phyloP scores from a whole-genome alignment of 352 stramenopile species.

The Blastocystis sp. region DNA sequence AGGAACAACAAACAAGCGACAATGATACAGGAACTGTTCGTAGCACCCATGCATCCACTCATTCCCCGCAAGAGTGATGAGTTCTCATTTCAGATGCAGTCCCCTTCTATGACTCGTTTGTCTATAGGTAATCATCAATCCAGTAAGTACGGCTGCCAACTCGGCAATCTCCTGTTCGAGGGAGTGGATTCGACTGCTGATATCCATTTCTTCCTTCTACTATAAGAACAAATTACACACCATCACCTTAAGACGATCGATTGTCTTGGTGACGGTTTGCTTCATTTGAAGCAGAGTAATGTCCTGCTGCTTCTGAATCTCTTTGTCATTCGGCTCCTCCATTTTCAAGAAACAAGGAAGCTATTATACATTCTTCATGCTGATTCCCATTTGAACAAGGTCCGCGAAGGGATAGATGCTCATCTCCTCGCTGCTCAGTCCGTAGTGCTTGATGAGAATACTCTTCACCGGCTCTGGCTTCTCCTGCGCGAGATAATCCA shows the following conservation, averaged over 20 bases:
- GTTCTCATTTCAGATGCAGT: too few relatives aligned
- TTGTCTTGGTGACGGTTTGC: not conserved
- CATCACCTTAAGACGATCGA: not conserved
- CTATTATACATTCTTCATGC: slow-evolving; percentile 69
- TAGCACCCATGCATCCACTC: too few relatives aligned
- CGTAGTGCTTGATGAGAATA: slow-evolving; percentile 34
- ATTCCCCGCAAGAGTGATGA: too few relatives aligned
- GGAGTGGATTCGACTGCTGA: not conserved
- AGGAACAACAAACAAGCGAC: too few relatives aligned
- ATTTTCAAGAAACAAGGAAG: slow-evolving; percentile 55
- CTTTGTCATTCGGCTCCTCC: not conserved
- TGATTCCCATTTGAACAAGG: slow-evolving; percentile 58
- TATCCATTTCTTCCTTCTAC: slow-evolving; percentile 63
- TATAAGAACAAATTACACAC: not conserved
- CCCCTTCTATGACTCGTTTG: too few relatives aligned
- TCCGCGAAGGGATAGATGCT: slow-evolving; percentile 48
- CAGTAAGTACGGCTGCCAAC: not conserved
- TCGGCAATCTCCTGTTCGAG: not conserved
- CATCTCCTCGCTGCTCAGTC: slow-evolving; percentile 34
- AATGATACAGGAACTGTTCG: too few relatives aligned
- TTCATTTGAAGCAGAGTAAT: slow-evolving; percentile 42
- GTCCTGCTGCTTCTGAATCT: slow-evolving; percentile 30
- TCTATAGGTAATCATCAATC: not conserved
- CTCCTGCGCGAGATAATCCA: not conserved
- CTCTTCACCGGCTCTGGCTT: slow-evolving; percentile 5